These are phyloP conservation scores for Rhizopogon vinicolor DNA, from an alignment of 768 basidiomycete genomes.

Conservation along the genomic window DNA sequence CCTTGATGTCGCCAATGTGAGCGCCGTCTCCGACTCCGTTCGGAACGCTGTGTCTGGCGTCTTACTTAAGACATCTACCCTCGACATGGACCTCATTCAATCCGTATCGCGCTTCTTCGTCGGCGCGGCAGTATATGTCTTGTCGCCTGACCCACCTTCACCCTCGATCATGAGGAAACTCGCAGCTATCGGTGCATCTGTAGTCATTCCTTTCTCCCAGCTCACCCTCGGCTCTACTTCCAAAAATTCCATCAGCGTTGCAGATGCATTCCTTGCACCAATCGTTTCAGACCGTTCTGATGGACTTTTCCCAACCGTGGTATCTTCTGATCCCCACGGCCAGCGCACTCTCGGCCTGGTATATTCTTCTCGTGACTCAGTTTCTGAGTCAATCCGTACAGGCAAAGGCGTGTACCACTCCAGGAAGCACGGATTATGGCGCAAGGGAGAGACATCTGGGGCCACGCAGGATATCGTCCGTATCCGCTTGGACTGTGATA, in stretches of 20 bases:
- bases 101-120: constrained; percentile 75
- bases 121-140: constrained; percentile 58
- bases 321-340: constrained; percentile 63
- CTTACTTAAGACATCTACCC: constrained; percentile 60
- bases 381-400: constrained; percentile 81
- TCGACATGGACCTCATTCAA: constrained; percentile 68
- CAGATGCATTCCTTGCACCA: constrained; percentile 82
- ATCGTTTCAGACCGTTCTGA: constrained; percentile 84
- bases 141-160: constrained; percentile 51
- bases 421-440: constrained; percentile 92
- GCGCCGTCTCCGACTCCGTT: constrained; percentile 70
- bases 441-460: constrained; percentile 95
- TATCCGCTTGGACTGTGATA: constrained; percentile 89
- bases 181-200: constrained; percentile 50
- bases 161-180: constrained; percentile 58
- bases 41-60: constrained; percentile 75
- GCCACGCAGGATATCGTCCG: constrained; percentile 84
- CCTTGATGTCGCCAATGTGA: constrained; percentile 68
- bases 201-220: constrained; percentile 68
- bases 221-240: constrained; percentile 59
- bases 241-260: constrained; percentile 59
- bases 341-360: constrained; percentile 86
- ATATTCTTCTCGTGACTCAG: constrained; percentile 86
- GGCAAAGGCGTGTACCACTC: constrained; percentile 96
- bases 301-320: constrained; percentile 89